Percentiles rank a stretch among this genome's conserved stretches.
phyloP scores from a whole-genome alignment of 2,329 filamentous ascomycete species.

The Exutisphaerella laricina region DNA sequence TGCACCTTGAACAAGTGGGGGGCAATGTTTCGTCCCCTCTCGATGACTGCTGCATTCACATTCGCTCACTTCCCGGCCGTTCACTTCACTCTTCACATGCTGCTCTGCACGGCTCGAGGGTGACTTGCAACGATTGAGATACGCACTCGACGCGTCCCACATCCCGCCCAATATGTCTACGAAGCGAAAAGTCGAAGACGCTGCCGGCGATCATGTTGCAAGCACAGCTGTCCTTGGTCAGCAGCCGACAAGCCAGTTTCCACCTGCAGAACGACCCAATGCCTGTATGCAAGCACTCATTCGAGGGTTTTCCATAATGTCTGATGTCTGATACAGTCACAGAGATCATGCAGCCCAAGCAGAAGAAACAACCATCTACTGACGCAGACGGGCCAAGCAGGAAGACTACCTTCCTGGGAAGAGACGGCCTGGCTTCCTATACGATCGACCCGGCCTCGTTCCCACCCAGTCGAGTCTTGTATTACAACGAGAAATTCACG shows the following conservation, averaged over 20 bases:
- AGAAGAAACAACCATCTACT: conserved; percentile 22
- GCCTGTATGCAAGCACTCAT: conserved; percentile 27
- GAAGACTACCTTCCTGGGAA: conserved; percentile 40
- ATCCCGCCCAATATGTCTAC: too few species aligned
- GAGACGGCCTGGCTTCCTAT: conserved; percentile 63
- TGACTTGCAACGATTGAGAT: background rate
- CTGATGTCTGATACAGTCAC: conserved; percentile 36
- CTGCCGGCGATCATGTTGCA: conserved; percentile 10
- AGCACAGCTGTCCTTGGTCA: conserved; percentile 15
- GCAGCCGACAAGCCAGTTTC: conserved; percentile 10
- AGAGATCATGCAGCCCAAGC: conserved; percentile 43
- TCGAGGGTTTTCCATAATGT: conserved; percentile 7
- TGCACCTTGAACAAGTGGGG: too few species aligned
- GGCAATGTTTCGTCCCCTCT: background rate
- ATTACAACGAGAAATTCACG: conserved; percentile 63
- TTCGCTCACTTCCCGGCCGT: background rate
- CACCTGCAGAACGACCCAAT: conserved; percentile 31
- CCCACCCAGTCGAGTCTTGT: conserved; percentile 56
- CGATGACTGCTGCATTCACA: background rate
- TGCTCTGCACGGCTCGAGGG: background rate
- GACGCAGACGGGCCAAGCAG: conserved; percentile 27
- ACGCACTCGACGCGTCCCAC: background rate
- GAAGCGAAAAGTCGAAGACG: conserved; percentile 16
- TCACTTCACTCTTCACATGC: background rate
- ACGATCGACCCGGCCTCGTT: conserved; percentile 58